Evolutionary conservation across 305 asterid species (phyloP).

Genomic region (Fraxinus albicans): DNA sequence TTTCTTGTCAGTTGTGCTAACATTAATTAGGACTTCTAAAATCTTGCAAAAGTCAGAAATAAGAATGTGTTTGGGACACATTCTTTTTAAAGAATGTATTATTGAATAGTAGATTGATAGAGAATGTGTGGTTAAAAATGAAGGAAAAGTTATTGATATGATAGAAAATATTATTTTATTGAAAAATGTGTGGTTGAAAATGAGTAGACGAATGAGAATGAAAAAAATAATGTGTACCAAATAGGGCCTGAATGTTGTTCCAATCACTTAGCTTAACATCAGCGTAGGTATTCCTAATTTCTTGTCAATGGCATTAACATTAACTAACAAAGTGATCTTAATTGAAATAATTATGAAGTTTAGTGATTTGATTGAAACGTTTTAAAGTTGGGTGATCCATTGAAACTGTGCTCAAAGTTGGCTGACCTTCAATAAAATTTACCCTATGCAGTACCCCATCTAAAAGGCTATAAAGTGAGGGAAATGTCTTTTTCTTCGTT

Average conservation of each 20-base stretch:
- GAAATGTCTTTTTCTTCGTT: background rate
- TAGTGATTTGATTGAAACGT: background rate
- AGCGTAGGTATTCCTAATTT: background rate
- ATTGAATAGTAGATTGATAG: no score
- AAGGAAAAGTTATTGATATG: no score
- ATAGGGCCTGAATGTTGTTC: background rate
- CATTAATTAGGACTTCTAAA: no score
- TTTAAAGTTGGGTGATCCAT: background rate
- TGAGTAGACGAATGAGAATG: no score
- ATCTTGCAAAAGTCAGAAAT: background rate
- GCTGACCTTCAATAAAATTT: background rate
- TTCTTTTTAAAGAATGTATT: no score
- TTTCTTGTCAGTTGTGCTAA: background rate
- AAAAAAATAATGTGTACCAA: no score
- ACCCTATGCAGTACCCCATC: background rate
- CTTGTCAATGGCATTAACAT: background rate
- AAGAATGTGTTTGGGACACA: no score
- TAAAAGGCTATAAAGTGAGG: background rate
- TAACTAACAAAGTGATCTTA: background rate
- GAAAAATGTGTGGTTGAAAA: no score
- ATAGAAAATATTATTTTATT: no score
- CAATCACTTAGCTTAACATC: background rate
- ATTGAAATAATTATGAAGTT: background rate
- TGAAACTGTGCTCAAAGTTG: background rate
- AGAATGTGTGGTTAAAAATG: no score